These are phyloP conservation scores for Microbotryum violaceum DNA, from an alignment of 1,284 basidiomycete species.

Conservation along the genomic window DNA sequence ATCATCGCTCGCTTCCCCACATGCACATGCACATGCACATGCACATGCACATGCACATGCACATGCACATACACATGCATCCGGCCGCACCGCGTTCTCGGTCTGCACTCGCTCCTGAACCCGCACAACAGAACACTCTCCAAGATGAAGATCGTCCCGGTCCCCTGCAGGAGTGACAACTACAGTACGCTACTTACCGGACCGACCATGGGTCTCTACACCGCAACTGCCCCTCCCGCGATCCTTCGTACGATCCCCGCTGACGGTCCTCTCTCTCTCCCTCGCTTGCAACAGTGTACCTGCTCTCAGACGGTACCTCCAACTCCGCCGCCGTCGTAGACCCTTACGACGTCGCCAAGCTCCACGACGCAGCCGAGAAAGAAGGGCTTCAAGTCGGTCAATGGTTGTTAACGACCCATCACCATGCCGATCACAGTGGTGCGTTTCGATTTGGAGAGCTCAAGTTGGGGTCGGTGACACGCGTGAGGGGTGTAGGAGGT, in stretches of 20 bases:
- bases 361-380: conserved; percentile 58
- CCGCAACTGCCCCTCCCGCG: background rate
- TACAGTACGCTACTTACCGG: too few relatives aligned
- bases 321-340: conserved; percentile 49
- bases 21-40: too few relatives aligned
- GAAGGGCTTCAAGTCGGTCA: conserved; percentile 54
- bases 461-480: too few relatives aligned
- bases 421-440: conserved; percentile 50
- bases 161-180: conserved; percentile 22
- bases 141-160: conserved; percentile 26
- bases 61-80: too few relatives aligned
- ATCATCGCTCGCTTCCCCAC: too few relatives aligned
- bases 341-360: conserved; percentile 71
- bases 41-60: too few relatives aligned
- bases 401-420: conserved; percentile 70
- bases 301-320: conserved; percentile 13
- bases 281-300: background rate
- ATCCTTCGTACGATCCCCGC: background rate
- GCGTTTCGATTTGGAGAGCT: too few relatives aligned
- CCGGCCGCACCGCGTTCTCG: too few relatives aligned
- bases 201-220: too few relatives aligned
- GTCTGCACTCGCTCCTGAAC: too few relatives aligned
- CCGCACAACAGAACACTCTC: too few relatives aligned
- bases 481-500: too few relatives aligned
- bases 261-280: background rate